phyloP scores from a whole-genome alignment of 2,329 filamentous ascomycete species.

The Aspergillus pseudoglaucus region DNA sequence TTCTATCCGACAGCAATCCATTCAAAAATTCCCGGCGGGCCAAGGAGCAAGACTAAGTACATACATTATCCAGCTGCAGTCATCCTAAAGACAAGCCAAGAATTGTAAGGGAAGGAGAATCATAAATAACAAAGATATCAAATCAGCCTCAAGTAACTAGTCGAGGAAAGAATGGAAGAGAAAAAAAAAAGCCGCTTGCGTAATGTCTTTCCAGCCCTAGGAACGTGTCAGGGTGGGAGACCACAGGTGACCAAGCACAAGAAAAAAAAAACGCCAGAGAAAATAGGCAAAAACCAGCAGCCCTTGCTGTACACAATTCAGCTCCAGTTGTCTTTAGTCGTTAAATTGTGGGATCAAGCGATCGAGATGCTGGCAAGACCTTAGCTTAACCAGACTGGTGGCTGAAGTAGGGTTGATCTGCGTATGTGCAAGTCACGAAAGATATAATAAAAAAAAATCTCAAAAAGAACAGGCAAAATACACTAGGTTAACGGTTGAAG shows the following conservation, averaged over 20 bases:
- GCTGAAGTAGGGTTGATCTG: constrained; percentile 11
- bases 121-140: constrained; percentile 7
- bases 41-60: constrained; percentile 21
- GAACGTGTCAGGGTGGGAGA: constrained; percentile 33
- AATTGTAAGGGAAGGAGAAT: constrained; percentile 9
- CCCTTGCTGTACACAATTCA: constrained; percentile 26
- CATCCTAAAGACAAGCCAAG: constrained; percentile 22
- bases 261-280: constrained; percentile 25
- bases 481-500: constrained; percentile 7
- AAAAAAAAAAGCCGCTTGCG: constrained; percentile 10
- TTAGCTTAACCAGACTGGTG: constrained; percentile 1
- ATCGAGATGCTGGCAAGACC: constrained; percentile 2
- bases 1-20: no score
- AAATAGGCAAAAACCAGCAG: constrained; percentile 17
- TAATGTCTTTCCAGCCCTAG: constrained; percentile 32
- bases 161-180: constrained; percentile 7
- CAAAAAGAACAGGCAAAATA: background rate
- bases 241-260: constrained; percentile 21
- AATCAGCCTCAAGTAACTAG: constrained; percentile 6
- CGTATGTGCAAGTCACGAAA: constrained; percentile 28
- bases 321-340: constrained; percentile 8
- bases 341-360: constrained; percentile 3
- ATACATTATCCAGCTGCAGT: constrained; percentile 33
- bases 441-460: constrained; percentile 6
- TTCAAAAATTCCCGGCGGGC: background rate